Percentiles rank a stretch among this genome's conserved stretches.
phyloP scores from a whole-genome alignment of 768 basidiomycete genomes.

The Lyophyllum decastes region DNA sequence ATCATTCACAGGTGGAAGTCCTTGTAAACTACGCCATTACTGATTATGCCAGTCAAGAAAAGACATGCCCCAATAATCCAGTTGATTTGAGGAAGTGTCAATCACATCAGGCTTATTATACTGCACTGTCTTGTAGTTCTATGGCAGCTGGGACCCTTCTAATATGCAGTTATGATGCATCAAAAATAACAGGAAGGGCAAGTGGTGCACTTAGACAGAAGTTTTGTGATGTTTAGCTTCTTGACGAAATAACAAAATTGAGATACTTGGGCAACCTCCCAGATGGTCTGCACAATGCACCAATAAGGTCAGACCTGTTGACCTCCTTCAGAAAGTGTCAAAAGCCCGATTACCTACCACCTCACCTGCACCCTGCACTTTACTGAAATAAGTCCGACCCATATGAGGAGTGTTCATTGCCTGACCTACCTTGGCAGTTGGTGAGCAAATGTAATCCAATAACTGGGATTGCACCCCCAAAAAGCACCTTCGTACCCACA shows the following conservation, averaged over 20 bases:
- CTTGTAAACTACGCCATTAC: conserved; percentile 25
- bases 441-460: neutral
- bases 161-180: neutral
- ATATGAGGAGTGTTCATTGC: neutral
- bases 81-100: conserved; percentile 9
- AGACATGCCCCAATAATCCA: neutral
- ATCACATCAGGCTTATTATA: conserved; percentile 28
- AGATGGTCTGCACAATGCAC: neutral
- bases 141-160: conserved; percentile 18
- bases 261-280: neutral
- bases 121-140: conserved; percentile 27
- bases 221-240: conserved; percentile 14
- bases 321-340: neutral
- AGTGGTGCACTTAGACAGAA: conserved; percentile 16
- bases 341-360: neutral
- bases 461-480: neutral
- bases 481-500: neutral
- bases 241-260: conserved; percentile 16
- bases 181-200: conserved; percentile 14
- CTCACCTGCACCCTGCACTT: neutral
- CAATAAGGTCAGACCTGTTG: neutral
- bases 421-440: neutral
- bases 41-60: conserved; percentile 18
- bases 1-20: neutral
- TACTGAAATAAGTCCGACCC: neutral